Evolutionary conservation across 192 early-diverging fungal genomes (phyloP).

Genomic region (Linnemannia elongata): DNA sequence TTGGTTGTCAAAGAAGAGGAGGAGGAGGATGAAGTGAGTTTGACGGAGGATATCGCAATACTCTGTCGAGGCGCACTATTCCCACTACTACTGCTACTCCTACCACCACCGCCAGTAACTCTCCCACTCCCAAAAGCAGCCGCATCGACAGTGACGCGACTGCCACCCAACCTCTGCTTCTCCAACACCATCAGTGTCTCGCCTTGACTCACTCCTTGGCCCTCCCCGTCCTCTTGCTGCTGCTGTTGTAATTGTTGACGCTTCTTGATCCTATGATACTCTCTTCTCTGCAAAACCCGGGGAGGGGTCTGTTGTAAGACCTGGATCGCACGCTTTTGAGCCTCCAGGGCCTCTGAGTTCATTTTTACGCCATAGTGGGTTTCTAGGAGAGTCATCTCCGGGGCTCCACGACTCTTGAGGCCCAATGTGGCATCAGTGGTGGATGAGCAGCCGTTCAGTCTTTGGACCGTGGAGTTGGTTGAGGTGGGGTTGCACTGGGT

Average conservation of each 20-base stretch:
- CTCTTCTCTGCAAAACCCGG: not conserved
- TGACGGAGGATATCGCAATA: not conserved
- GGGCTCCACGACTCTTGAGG: not conserved
- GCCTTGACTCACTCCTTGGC: not conserved
- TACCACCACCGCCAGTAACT: not conserved
- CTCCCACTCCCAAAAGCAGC: not conserved
- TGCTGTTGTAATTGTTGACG: not conserved
- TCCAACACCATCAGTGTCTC: not conserved
- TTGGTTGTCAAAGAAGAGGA: not conserved
- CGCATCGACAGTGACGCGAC: not conserved
- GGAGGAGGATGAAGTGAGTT: not conserved
- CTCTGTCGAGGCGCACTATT: not conserved
- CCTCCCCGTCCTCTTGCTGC: too few relatives aligned
- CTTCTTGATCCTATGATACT: not conserved
- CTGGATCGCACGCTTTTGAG: not conserved
- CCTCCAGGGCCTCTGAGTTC: not conserved
- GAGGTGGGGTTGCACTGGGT: not conserved
- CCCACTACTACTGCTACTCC: not conserved
- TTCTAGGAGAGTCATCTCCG: not conserved
- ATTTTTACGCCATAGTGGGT: not conserved
- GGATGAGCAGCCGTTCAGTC: not conserved
- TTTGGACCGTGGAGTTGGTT: not conserved
- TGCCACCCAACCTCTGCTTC: not conserved
- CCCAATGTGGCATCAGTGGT: not conserved
- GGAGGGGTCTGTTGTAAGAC: not conserved